Evolutionary conservation across 1,284 basidiomycete species (phyloP), one percentile per base, ranked within the genome.

Genomic region (Pulveroboletus sp.): DNA sequence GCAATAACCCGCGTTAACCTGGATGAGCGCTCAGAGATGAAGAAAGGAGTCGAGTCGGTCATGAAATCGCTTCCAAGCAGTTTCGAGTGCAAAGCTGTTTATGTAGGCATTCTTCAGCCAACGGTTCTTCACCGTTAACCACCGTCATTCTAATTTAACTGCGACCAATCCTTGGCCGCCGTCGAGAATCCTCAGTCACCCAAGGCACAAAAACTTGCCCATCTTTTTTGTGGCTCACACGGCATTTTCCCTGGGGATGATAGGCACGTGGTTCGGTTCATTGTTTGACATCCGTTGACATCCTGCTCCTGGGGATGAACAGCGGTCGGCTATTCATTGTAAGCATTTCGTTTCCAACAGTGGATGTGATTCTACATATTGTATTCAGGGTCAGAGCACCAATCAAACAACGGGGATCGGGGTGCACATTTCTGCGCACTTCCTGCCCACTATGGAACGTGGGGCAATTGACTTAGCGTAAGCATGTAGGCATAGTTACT

Each of bases 391-490:
- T 11, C 89, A 91, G 69, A 81, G 86, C n/a, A 95, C 93, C 9
- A 87, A 82, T 16, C 95, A 99, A 73, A 97, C 94, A 2, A 97
- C 95, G 2, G 93, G 95, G 37, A 85, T 97, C 41, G 92, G 90
- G 7, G 91, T 94, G 0, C 93, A 96, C 64, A 82, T 98, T 68
- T 86, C 93, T 6, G 87, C 91, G 3, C 81, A 95, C 16, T 98
- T 98, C 71, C 95, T 98, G 55, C 94, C 95, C 1, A 98, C 96
- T 0, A 93, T 98, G 4, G 96, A 99, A 73, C 83, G 96, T 62
- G 95, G 98, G 71, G 90, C 91, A 0, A 87, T 98, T 56, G 95
- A 97, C 72, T 75, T 95, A 9, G 86, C 91, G 84, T 91, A 70
- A 73, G 85, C 74, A 41, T 19, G 2, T 24, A 33, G 21, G 10